phyloP scores from a whole-genome alignment of 2,329 filamentous ascomycete genomes.

The Epichloe aotearoae region DNA sequence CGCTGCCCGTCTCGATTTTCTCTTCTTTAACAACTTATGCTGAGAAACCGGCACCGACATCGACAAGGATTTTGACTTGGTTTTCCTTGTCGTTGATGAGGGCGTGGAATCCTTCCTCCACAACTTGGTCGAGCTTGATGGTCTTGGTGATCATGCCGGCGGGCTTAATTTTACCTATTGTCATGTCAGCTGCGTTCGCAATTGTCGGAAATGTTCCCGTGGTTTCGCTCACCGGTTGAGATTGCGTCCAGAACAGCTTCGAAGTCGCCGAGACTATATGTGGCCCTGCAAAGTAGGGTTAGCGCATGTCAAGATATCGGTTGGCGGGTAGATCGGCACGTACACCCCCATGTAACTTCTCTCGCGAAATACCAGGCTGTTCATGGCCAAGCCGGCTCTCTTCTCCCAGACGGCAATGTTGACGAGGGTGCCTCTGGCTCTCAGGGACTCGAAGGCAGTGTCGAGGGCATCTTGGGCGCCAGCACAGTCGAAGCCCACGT shows the following conservation, averaged over 20 bases:
- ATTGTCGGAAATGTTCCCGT: neutral
- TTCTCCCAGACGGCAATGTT: constrained; percentile 57
- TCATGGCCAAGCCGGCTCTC: constrained; percentile 9
- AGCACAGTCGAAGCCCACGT: constrained; percentile 49
- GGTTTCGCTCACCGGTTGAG: constrained; percentile 6
- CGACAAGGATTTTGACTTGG: constrained; percentile 50
- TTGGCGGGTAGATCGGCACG: neutral
- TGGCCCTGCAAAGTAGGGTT: constrained; percentile 30
- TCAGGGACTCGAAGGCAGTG: constrained; percentile 33
- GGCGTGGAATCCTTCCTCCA: constrained; percentile 42
- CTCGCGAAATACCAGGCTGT: constrained; percentile 12
- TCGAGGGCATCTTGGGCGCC: constrained; percentile 40
- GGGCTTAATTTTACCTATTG: constrained; percentile 34
- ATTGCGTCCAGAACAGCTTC: constrained; percentile 42
- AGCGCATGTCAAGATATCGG: constrained; percentile 23
- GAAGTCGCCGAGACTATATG: constrained; percentile 30
- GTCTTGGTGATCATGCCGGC: constrained; percentile 47
- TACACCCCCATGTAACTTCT: constrained; percentile 12
- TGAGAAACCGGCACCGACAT: constrained; percentile 15
- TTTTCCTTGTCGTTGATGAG: constrained; percentile 46
- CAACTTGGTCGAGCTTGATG: constrained; percentile 40
- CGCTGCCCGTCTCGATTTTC: neutral
- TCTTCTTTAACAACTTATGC: neutral
- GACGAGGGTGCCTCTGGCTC: constrained; percentile 41
- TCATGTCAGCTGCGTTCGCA: neutral